Base-by-base conservation (phyloP, 2,329 filamentous ascomycete genomes). In the Fusarium oxysporum region DNA sequence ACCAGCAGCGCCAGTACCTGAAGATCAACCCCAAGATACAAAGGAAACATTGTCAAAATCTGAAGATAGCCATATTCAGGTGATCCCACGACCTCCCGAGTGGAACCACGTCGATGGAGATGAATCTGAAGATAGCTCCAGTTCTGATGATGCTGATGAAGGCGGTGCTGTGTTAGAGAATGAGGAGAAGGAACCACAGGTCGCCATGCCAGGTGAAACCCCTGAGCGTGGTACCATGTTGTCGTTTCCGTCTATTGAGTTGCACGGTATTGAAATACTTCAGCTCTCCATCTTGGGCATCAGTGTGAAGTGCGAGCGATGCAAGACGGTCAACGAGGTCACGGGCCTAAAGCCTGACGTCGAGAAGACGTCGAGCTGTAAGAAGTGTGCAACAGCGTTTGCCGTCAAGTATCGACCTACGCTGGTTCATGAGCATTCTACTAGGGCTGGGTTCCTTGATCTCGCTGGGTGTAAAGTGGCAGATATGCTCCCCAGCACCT, bases 391-490 rank as follows among this genome's bases (percentile, higher is more conserved):
- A 5, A 85, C 84, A 4, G 78, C 82, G 1, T 83, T 92, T 37
- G 82, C 83, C 4, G 84, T 87, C 50, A 85, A 79, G 59, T 95
- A 91, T 80, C 87, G 92, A 40, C 87, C 87, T 74, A 91, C 94
- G 78, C 82, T 94, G 63, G 89, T 96, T 70, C 94, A 96, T 81
- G 85, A 88, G 58, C 88, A 91, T 82, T 93, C 92, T 8, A 86
- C 88, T n/a, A 86, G 93, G 65, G 93, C 93, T 17, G 94, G 94
- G 8, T 95, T 95, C 79, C 82, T 97, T 65, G 93, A 96, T 79
- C 82, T 94, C 14, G 88, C 92, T 32, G 93, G 92, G 21, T 95
- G 93, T 81, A 91, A 90, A 10, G 87, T 93, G 13, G 86, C 90
- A 50, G 94, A 96, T 78, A 89, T 96, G 85, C 88, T 96, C 16